Evolutionary conservation across 768 basidiomycete genomes (phyloP).

Genomic region (Serpula lacrymans): DNA sequence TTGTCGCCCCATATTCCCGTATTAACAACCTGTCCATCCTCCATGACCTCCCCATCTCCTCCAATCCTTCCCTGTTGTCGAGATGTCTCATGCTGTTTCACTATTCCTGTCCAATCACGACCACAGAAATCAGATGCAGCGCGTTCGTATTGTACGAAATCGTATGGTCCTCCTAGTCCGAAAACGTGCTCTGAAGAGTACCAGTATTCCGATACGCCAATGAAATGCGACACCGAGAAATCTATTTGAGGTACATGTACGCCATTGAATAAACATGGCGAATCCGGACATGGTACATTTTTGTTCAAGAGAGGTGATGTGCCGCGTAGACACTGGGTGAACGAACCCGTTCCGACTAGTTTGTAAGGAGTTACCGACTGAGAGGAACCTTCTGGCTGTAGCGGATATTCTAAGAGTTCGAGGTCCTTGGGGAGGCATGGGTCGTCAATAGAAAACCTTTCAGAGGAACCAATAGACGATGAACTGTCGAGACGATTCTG

Average conservation of each 20-base stretch:
- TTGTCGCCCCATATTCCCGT: slow-evolving; percentile 66
- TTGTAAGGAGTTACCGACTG: slow-evolving; percentile 54
- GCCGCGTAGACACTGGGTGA: slow-evolving; percentile 73
- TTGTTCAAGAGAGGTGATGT: slow-evolving; percentile 84
- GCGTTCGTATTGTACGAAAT: slow-evolving; percentile 94
- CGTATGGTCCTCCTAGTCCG: slow-evolving; percentile 90
- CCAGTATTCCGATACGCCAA: slow-evolving; percentile 99
- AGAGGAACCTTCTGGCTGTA: slow-evolving; percentile 35
- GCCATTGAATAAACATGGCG: slow-evolving; percentile 91
- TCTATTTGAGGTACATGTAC: slow-evolving; percentile 92
- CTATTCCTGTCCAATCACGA: slow-evolving; percentile 73
- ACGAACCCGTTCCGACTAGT: slow-evolving; percentile 86
- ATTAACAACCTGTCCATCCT: slow-evolving; percentile 58
- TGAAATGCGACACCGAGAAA: slow-evolving; percentile 90
- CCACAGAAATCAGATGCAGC: slow-evolving; percentile 86
- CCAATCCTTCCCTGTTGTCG: slow-evolving; percentile 46
- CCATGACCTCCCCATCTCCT: slow-evolving; percentile 63
- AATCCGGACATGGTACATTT: slow-evolving; percentile 72
- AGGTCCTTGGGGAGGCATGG: slow-evolving; percentile 89
- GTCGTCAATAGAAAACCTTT: slow-evolving; percentile 55
- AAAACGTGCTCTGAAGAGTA: slow-evolving; percentile 98
- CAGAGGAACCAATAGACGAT: slow-evolving; percentile 13
- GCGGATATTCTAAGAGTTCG: slow-evolving; percentile 53
- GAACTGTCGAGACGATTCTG: slow-evolving; percentile 26
- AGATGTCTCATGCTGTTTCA: slow-evolving; percentile 58